Evolutionary conservation across 805 yeast genomes (phyloP).

Genomic region (Yarrowia bubula): DNA sequence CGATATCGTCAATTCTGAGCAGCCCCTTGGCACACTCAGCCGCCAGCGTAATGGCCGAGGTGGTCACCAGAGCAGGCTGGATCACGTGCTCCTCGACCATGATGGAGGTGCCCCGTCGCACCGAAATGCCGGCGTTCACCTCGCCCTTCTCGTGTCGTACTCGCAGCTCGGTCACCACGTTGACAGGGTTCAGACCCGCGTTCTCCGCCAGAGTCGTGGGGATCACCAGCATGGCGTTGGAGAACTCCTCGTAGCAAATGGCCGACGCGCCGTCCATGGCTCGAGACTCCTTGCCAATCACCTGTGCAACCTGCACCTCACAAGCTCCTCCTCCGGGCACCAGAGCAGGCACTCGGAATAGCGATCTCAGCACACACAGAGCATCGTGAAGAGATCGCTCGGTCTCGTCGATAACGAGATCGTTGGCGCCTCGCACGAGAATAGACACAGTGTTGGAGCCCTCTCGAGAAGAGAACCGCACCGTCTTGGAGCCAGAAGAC

Average conservation of each 20-base stretch:
- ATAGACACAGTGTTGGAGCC: slow-evolving; percentile 66
- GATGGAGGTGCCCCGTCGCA: slow-evolving; percentile 88
- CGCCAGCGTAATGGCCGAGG: slow-evolving; percentile 90
- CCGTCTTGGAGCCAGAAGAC: slow-evolving; percentile 84
- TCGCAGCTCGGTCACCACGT: slow-evolving; percentile 88
- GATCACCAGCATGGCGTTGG: slow-evolving; percentile 85
- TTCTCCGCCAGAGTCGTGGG: slow-evolving; percentile 94
- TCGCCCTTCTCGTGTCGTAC: slow-evolving; percentile 90
- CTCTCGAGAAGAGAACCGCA: slow-evolving; percentile 57
- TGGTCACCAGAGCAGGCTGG: slow-evolving; percentile 93
- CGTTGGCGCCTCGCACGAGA: slow-evolving; percentile 92
- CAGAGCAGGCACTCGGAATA: slow-evolving; percentile 81
- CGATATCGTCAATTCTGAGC: slow-evolving; percentile 94
- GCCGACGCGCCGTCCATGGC: slow-evolving; percentile 82
- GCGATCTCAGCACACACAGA: slow-evolving; percentile 84
- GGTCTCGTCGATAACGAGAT: slow-evolving; percentile 86
- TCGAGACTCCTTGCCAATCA: slow-evolving; percentile 66
- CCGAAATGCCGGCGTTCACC: slow-evolving; percentile 90
- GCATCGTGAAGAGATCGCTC: slow-evolving; percentile 98
- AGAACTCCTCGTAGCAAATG: slow-evolving; percentile 87
- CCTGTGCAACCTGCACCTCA: slow-evolving; percentile 83
- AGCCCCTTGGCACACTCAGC: slow-evolving; percentile 96
- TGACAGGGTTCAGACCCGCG: slow-evolving; percentile 88
- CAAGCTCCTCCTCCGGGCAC: slow-evolving; percentile 99
- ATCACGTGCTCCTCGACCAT: slow-evolving; percentile 93